These are phyloP conservation scores for Termitomyces sp. DNA, from an alignment of 768 basidiomycete genomes.

Conservation along the genomic window DNA sequence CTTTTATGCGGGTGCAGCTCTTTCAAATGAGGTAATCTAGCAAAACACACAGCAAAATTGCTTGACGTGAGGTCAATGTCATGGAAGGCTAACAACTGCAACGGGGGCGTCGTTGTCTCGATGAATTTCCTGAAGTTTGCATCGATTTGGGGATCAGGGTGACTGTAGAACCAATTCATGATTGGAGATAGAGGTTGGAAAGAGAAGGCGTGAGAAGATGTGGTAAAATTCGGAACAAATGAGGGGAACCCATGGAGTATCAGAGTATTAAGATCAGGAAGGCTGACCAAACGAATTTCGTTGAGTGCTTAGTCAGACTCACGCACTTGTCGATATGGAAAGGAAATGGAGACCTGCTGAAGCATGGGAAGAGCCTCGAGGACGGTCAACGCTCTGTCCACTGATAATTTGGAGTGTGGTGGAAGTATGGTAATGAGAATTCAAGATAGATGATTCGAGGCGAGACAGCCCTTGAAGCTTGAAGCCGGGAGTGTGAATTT, in stretches of 20 bases:
- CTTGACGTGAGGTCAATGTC: conserved; percentile 20
- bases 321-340: conserved; percentile 25
- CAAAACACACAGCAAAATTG: conserved; percentile 18
- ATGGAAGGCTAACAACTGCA: conserved; percentile 23
- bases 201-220: conserved; percentile 29
- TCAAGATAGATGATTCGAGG: conserved; percentile 28
- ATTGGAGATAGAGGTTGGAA: conserved; percentile 34
- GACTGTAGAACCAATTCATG: conserved; percentile 24
- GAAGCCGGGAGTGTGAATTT: too few relatives aligned
- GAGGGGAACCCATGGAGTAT: conserved; percentile 22
- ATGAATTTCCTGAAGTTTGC: conserved; percentile 16
- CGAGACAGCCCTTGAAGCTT: conserved; percentile 27
- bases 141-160: conserved; percentile 27
- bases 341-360: too few relatives aligned
- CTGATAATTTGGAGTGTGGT: conserved; percentile 16
- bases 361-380: conserved; percentile 36
- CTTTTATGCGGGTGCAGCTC: conserved; percentile 53
- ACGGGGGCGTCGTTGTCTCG: conserved; percentile 20
- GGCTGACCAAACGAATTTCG: conserved; percentile 11
- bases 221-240: conserved; percentile 25
- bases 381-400: conserved; percentile 22
- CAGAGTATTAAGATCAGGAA: conserved; percentile 21
- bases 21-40: conserved; percentile 33
- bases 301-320: conserved; percentile 18
- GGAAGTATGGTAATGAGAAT: conserved; percentile 23